Evolutionary conservation across 108 stramenopile genomes (phyloP), one percentile per base, ranked within the genome.

Genomic region (Fragilaria radians): DNA sequence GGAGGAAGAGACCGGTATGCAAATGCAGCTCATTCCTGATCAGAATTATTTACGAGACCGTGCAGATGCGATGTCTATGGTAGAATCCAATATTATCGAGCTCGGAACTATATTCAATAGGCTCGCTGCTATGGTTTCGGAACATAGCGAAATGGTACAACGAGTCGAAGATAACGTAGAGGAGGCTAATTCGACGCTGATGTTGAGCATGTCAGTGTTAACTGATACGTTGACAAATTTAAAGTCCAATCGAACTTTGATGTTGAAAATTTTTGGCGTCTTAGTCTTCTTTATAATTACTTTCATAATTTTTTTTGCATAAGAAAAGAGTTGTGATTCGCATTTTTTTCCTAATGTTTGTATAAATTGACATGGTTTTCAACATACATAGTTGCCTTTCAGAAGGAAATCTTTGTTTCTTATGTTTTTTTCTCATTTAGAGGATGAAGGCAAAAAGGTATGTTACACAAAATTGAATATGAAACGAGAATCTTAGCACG

Each of bases 111-210:
- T 93, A 49, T 93, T 88, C 61, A 85, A 93, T 52, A 85, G 83
- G 57, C 66, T 93, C 32, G 91, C 91, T 0, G 84, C 83, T 51
- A 93, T 93, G 91, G 88, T 93, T 4, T 70, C 77, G 34, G 88
- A 93, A 54, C 91, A 93, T 63, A 61, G 71, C 32, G 91, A 93
- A 49, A 87, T 93, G 88, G 91, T 93, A 0, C 83, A 88, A 55
- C 64, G 88, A 60, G 88, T 93, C 32, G 91, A 93, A 70, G 91
- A 93, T 68, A 89, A 93, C 73, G 88, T 93, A 18, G 88, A 93
- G 28, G 88, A 89, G 28, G 80, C 91, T 17, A 83, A 85, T 56
- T 57, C 80, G 28, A 93, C 78, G 46, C 73, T 93, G 54, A 81
- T 71, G 53, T 57, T 89, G 66, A 80, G 84, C 67, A 55, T 93